Evolutionary conservation across 371 early-diverging fungal genomes (phyloP).

Genomic region (Phascolomyces articulosus): DNA sequence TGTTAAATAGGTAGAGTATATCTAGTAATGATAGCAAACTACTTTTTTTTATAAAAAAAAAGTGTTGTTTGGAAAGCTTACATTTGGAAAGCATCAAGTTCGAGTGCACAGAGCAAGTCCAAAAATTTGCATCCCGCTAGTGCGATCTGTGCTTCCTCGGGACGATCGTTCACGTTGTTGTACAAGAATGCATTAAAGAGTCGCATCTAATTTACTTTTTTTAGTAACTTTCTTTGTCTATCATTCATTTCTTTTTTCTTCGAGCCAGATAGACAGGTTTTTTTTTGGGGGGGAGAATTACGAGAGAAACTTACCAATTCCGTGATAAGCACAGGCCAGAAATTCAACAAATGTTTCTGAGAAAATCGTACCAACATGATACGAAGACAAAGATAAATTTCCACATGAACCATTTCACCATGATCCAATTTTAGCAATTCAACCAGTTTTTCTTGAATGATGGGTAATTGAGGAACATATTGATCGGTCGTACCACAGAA

Average conservation of each 20-base stretch:
- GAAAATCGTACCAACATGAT: slow-evolving; percentile 82
- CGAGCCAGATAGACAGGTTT: background rate
- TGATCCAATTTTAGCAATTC: slow-evolving; percentile 79
- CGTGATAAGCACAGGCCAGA: slow-evolving; percentile 90
- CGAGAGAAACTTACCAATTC: slow-evolving; percentile 66
- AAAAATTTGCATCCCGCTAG: slow-evolving; percentile 89
- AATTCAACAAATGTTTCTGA: slow-evolving; percentile 77
- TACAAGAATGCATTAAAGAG: slow-evolving; percentile 59
- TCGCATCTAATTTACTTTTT: slow-evolving; percentile 38
- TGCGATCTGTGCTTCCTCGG: slow-evolving; percentile 77
- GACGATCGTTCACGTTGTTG: slow-evolving; percentile 49
- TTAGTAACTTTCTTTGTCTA: slow-evolving; percentile 4
- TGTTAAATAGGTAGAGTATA: no score
- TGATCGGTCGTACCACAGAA: slow-evolving; percentile 80
- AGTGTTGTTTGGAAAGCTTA: slow-evolving; percentile 25
- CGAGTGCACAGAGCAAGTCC: slow-evolving; percentile 80
- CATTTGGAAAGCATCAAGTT: slow-evolving; percentile 85
- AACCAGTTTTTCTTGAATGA: slow-evolving; percentile 88
- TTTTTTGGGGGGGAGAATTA: no score
- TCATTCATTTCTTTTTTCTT: background rate
- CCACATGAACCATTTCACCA: slow-evolving; percentile 74
- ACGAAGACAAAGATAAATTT: slow-evolving; percentile 84
- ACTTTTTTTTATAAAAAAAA: no score
- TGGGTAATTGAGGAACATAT: slow-evolving; percentile 78
- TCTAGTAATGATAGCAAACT: no score